These are phyloP conservation scores for Ascochyta rabiei DNA, from an alignment of 2,329 filamentous ascomycete genomes.

Conservation along the genomic window DNA sequence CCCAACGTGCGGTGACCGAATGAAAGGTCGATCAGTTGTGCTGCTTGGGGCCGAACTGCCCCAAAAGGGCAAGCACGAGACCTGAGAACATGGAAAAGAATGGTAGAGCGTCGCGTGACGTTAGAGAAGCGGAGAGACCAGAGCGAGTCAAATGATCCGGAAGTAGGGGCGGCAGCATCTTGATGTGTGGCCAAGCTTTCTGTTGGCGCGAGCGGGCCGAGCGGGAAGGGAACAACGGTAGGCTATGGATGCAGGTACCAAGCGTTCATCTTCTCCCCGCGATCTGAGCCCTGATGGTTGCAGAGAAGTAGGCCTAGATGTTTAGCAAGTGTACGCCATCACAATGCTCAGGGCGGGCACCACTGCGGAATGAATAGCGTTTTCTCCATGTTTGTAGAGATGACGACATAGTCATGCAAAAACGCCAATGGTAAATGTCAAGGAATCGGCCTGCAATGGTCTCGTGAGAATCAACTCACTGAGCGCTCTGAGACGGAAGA, in stretches of 20 bases:
- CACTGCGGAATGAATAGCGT: too few relatives aligned
- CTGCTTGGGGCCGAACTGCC: background rate
- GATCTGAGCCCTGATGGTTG: background rate
- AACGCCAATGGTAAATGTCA: background rate
- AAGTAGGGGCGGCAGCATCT: background rate
- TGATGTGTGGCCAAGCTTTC: background rate
- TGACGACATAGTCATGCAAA: background rate
- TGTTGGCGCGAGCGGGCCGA: constrained; percentile 2
- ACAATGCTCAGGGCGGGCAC: too few relatives aligned
- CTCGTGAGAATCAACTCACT: background rate
- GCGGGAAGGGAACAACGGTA: constrained; percentile 4
- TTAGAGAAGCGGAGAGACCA: background rate
- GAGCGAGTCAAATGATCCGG: background rate
- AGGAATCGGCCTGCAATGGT: background rate
- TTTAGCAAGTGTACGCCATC: too few relatives aligned
- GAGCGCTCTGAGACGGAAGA: background rate
- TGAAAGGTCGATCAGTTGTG: background rate
- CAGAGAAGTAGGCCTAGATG: too few relatives aligned
- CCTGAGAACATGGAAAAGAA: background rate
- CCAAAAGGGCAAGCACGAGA: background rate
- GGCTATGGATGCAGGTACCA: constrained; percentile 3
- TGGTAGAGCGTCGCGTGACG: background rate
- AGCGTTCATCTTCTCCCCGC: background rate
- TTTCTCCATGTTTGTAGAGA: too few relatives aligned
- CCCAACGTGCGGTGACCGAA: background rate